phyloP scores from a whole-genome alignment of 768 basidiomycete genomes.

The Fibroporia radiculosa region DNA sequence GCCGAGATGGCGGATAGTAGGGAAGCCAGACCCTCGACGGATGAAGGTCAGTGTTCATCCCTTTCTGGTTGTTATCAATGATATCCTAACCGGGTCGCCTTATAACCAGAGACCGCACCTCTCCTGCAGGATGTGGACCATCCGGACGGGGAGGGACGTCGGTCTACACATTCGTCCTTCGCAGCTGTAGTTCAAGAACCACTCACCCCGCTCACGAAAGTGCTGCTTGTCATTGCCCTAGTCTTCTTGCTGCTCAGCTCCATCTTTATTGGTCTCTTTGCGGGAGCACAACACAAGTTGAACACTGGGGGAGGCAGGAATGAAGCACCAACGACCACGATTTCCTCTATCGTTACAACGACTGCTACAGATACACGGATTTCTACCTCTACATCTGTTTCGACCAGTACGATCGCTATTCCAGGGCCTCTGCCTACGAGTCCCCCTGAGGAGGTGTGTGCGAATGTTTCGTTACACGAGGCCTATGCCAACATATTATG shows the following conservation, averaged over 20 bases:
- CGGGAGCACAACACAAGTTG: slow-evolving; percentile 78
- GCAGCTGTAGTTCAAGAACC: slow-evolving; percentile 62
- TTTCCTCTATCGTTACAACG: slow-evolving; percentile 31
- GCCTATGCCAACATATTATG: neutral
- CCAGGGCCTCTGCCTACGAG: slow-evolving; percentile 46
- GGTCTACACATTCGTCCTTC: slow-evolving; percentile 9
- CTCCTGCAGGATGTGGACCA: slow-evolving; percentile 46
- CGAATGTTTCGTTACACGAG: neutral
- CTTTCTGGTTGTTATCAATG: slow-evolving; percentile 2
- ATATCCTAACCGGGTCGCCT: slow-evolving; percentile 5
- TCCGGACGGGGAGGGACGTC: slow-evolving; percentile 25
- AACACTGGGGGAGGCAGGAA: slow-evolving; percentile 39
- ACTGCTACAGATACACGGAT: slow-evolving; percentile 29
- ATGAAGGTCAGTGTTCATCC: slow-evolving; percentile 38
- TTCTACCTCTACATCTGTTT: slow-evolving; percentile 29
- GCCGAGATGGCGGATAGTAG: slow-evolving; percentile 46
- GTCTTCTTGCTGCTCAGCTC: slow-evolving; percentile 75
- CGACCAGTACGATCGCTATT: slow-evolving; percentile 29
- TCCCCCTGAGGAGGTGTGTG: slow-evolving; percentile 43
- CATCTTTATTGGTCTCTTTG: slow-evolving; percentile 89
- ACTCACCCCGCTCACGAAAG: slow-evolving; percentile 75
- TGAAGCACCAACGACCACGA: slow-evolving; percentile 31
- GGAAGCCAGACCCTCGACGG: slow-evolving; percentile 43
- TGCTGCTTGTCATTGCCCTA: slow-evolving; percentile 69
- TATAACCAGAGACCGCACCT: slow-evolving; percentile 50